These are phyloP conservation scores for Fraxinus nigra DNA, from an alignment of 305 asterid species.

Conservation along the genomic window DNA sequence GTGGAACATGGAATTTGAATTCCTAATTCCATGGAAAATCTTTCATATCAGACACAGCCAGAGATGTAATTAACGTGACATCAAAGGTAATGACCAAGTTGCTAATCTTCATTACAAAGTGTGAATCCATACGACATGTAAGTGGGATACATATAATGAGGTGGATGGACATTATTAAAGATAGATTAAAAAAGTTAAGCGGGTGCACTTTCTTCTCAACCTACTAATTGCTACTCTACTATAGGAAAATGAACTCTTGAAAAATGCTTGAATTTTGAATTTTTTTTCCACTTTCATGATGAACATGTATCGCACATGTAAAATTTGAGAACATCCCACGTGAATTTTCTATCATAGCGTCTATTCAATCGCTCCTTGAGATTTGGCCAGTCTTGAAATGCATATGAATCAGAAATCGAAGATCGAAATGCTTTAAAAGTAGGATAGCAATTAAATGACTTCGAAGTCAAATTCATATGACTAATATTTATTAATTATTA, in stretches of 20 bases:
- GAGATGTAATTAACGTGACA: not conserved
- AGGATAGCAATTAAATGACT: not conserved
- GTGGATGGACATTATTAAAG: not conserved
- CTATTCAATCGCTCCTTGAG: not conserved
- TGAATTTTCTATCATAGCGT: not conserved
- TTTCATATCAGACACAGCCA: too few relatives aligned
- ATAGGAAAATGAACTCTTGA: not conserved
- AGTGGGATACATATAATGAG: not conserved
- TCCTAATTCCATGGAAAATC: too few relatives aligned
- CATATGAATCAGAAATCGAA: not conserved
- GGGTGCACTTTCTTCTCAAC: not conserved
- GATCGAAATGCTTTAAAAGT: not conserved
- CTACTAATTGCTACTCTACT: not conserved
- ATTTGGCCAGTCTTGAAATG: not conserved
- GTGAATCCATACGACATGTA: not conserved
- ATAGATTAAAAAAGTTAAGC: not conserved
- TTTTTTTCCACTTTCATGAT: not conserved
- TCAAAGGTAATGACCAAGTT: not conserved
- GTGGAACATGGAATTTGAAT: too few relatives aligned
- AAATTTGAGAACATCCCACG: not conserved
- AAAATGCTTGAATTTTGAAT: not conserved
- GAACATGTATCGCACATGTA: not conserved
- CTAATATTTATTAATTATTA: not conserved
- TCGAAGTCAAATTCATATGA: not conserved
- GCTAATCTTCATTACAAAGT: not conserved